Evolutionary conservation across 768 basidiomycete species (phyloP).

Genomic region (Leccinellum luteum): DNA sequence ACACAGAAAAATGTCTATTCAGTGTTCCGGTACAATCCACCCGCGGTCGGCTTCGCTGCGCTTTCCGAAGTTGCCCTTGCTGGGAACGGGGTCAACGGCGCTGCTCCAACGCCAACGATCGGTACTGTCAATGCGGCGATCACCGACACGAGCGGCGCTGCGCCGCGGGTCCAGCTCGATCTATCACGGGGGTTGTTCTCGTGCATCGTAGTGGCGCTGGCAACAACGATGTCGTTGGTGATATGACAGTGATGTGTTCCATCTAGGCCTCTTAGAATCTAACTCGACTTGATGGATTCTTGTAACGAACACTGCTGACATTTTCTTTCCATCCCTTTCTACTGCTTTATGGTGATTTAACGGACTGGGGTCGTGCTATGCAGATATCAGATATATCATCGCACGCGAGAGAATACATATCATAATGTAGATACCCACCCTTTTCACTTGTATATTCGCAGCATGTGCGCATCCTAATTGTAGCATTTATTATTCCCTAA

Average conservation of each 20-base stretch:
- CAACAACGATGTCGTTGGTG: not conserved
- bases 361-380: not conserved
- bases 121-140: conserved; percentile 50
- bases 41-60: conserved; percentile 50
- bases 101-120: conserved; percentile 55
- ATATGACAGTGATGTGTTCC: conserved; percentile 4
- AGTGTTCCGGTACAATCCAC: conserved; percentile 48
- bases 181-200: not conserved
- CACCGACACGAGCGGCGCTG: conserved; percentile 23
- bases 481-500: not conserved
- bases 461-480: not conserved
- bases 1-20: conserved; percentile 54
- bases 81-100: conserved; percentile 29
- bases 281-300: not conserved
- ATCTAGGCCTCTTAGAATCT: no score
- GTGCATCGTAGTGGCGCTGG: not conserved
- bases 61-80: conserved; percentile 34
- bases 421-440: not conserved
- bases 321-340: not conserved
- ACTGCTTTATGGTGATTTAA: not conserved
- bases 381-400: not conserved
- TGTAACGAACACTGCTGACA: not conserved
- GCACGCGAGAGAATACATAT: not conserved
- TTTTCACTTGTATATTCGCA: not conserved
- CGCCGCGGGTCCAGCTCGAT: not conserved